These are phyloP conservation scores for Alternaria sp. DNA, from an alignment of 2,329 filamentous ascomycete genomes.

Conservation along the genomic window DNA sequence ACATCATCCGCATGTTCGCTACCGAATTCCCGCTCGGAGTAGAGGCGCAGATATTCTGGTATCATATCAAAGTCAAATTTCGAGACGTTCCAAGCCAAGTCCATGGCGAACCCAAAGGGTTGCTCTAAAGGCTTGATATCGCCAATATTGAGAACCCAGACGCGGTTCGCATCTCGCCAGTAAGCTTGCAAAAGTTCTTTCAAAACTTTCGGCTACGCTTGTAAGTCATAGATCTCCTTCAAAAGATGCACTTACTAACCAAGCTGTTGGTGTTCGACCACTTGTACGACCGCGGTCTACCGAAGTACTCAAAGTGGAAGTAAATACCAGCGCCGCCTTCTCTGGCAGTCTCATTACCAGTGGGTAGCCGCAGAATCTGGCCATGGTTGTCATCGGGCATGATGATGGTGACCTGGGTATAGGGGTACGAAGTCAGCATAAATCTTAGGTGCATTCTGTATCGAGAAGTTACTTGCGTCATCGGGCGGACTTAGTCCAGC, in stretches of 20 bases:
- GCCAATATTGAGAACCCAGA: constrained; percentile 72
- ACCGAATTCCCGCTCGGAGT: constrained; percentile 45
- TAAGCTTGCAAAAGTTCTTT: constrained; percentile 70
- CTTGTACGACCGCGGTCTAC: constrained; percentile 64
- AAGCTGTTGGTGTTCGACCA: constrained; percentile 69
- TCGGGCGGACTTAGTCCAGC: constrained; percentile 68
- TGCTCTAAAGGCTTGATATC: constrained; percentile 66
- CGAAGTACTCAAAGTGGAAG: constrained; percentile 69
- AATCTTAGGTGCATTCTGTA: background rate
- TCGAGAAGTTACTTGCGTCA: constrained; percentile 55
- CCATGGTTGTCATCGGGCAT: constrained; percentile 75
- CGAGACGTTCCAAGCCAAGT: constrained; percentile 12
- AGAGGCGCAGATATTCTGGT: constrained; percentile 52
- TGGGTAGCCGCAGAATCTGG: constrained; percentile 67
- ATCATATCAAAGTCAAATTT: constrained; percentile 49
- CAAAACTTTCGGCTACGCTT: constrained; percentile 57
- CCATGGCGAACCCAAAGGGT: constrained; percentile 1
- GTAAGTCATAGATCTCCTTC: background rate
- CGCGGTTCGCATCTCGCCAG: constrained; percentile 62
- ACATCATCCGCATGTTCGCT: constrained; percentile 7
- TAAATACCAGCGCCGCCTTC: constrained; percentile 69
- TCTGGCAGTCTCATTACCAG: constrained; percentile 63
- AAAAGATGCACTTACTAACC: constrained; percentile 46
- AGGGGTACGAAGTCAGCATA: background rate
- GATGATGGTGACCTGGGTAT: constrained; percentile 60